phyloP scores from a whole-genome alignment of 768 basidiomycete species.

The Wakefieldia striispora region DNA sequence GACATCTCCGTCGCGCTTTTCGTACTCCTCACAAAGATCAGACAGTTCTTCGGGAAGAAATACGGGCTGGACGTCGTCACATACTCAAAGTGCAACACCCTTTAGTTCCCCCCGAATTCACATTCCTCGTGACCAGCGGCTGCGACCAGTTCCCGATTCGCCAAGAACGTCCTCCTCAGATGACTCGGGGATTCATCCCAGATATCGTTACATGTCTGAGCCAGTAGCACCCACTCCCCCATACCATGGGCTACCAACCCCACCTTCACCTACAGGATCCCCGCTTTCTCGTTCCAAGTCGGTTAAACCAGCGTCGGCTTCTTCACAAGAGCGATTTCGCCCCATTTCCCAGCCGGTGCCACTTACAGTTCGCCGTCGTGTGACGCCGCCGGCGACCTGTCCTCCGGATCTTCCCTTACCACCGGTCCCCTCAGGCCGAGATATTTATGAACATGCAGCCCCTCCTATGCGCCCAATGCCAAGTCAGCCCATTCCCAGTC shows the following conservation, averaged over 20 bases:
- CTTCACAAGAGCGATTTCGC: slow-evolving; percentile 5
- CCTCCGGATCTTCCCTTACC: slow-evolving; percentile 24
- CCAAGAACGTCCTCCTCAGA: slow-evolving; percentile 19
- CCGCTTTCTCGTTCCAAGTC: slow-evolving; percentile 1
- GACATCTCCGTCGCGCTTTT: background rate
- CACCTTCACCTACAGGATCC: slow-evolving; percentile 2
- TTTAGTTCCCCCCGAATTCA: slow-evolving; percentile 9
- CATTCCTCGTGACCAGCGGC: slow-evolving; percentile 10
- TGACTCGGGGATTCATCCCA: slow-evolving; percentile 6
- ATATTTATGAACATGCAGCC: background rate
- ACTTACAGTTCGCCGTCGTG: slow-evolving; percentile 6
- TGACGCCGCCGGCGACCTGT: slow-evolving; percentile 7
- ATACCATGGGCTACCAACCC: slow-evolving; percentile 3
- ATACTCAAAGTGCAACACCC: background rate
- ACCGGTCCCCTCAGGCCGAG: slow-evolving; percentile 17
- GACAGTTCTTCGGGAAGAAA: background rate
- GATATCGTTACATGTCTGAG: slow-evolving; percentile 6
- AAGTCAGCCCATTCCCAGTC: slow-evolving; percentile 18
- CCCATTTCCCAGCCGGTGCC: slow-evolving; percentile 1
- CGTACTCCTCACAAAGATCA: slow-evolving; percentile 3
- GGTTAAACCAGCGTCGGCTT: background rate
- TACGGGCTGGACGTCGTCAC: background rate
- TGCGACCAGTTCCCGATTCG: slow-evolving; percentile 6
- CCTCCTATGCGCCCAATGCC: slow-evolving; percentile 14
- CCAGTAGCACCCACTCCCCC: background rate